Conservation (phyloP, 352 stramenopile genomes). For the Globisporangium middletonii region DNA sequence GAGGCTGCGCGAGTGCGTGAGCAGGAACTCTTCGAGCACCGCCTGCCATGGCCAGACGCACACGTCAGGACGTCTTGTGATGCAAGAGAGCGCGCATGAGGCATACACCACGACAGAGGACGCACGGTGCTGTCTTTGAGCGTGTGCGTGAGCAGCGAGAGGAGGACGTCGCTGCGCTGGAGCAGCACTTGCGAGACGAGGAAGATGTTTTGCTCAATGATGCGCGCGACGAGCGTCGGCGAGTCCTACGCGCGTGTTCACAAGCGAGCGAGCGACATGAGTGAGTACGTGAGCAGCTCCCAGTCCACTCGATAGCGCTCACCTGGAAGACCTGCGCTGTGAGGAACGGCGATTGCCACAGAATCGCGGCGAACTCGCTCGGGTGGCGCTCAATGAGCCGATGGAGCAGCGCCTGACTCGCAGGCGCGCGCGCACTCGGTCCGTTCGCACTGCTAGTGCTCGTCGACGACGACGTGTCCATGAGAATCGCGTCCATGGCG, state of each 20-base stretch:
- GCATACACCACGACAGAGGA: background rate
- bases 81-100: no score
- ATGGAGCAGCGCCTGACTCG: constrained; percentile 34
- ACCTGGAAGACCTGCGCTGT: constrained; percentile 71
- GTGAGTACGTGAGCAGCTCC: background rate
- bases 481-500: constrained; percentile 42
- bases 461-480: constrained; percentile 4
- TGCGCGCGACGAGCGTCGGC: constrained; percentile 44
- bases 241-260: constrained; percentile 25
- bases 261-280: background rate
- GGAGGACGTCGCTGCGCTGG: constrained; percentile 43
- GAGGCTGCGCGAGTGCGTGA: constrained; percentile 54
- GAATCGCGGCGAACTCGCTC: constrained; percentile 41
- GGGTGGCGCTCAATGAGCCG: constrained; percentile 54
- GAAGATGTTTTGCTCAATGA: constrained; percentile 75
- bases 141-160: constrained; percentile 47
- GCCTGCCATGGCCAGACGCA: constrained; percentile 16
- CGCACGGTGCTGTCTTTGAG: constrained; percentile 58
- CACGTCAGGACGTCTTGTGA: no score
- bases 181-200: constrained; percentile 52
- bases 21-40: constrained; percentile 62
- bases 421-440: background rate
- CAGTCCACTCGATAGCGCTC: background rate
- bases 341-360: constrained; percentile 57
- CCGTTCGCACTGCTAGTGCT: background rate